Conservation (phyloP, 768 basidiomycete genomes). For the Amylocystis lapponica region DNA sequence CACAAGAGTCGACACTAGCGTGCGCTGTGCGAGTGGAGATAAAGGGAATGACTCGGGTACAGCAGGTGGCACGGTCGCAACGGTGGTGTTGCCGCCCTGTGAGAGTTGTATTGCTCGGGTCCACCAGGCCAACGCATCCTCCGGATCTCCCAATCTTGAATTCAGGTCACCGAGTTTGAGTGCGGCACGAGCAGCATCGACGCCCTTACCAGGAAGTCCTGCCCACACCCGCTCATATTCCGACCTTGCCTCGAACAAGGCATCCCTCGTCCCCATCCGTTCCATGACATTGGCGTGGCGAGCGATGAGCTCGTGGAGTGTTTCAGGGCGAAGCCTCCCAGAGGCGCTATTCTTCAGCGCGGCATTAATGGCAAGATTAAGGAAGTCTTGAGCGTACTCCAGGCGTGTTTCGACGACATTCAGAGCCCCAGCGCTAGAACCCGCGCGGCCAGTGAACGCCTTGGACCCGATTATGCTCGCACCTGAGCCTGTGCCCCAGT, state of each 20-base stretch:
- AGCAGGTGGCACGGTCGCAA: slow-evolving; percentile 10
- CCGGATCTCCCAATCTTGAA: slow-evolving; percentile 44
- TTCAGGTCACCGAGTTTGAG: slow-evolving; percentile 65
- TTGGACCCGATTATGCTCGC: slow-evolving; percentile 34
- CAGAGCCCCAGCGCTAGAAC: slow-evolving; percentile 29
- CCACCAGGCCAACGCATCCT: slow-evolving; percentile 68
- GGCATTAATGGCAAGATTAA: slow-evolving; percentile 42
- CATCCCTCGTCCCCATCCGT: slow-evolving; percentile 47
- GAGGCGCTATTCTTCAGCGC: slow-evolving; percentile 35
- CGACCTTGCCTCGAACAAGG: slow-evolving; percentile 46
- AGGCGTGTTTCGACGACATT: slow-evolving; percentile 50
- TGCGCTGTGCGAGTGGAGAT: slow-evolving; percentile 60
- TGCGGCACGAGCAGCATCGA: slow-evolving; percentile 50
- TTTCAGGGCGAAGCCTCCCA: slow-evolving; percentile 41
- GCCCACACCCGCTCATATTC: slow-evolving; percentile 58
- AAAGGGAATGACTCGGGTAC: slow-evolving; percentile 39
- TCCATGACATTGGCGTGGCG: slow-evolving; percentile 56
- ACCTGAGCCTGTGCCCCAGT: slow-evolving; percentile 51
- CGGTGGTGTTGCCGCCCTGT: slow-evolving; percentile 24
- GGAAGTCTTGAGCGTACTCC: slow-evolving; percentile 46
- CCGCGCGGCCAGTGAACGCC: slow-evolving; percentile 27
- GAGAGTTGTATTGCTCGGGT: slow-evolving; percentile 45
- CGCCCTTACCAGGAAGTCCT: slow-evolving; percentile 31
- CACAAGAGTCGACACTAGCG: slow-evolving; percentile 52
- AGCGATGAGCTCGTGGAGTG: slow-evolving; percentile 47